These are phyloP conservation scores for Penicillium cinerascens DNA, from an alignment of 495 filamentous ascomycete species.

Conservation along the genomic window DNA sequence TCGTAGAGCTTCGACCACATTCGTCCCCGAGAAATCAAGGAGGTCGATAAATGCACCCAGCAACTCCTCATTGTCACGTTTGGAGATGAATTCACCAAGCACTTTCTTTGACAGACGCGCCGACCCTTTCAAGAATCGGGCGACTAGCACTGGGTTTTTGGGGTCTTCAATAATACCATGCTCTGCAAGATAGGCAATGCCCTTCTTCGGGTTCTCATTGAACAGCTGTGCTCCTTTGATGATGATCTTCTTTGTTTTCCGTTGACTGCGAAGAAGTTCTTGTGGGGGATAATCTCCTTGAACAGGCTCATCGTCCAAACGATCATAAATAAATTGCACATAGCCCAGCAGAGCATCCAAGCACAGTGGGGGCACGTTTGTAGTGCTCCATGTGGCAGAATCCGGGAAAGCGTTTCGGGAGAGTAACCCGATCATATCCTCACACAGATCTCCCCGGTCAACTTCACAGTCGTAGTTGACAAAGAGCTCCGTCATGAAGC, in stretches of 20 bases:
- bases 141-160: conserved; percentile 67
- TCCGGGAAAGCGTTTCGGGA: conserved; percentile 95
- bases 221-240: conserved; percentile 87
- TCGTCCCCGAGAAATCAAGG: conserved; percentile 82
- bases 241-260: conserved; percentile 78
- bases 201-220: conserved; percentile 89
- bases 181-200: conserved; percentile 78
- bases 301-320: conserved; percentile 66
- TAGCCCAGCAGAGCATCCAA: conserved; percentile 88
- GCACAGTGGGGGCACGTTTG: conserved; percentile 93
- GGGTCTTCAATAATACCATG: conserved; percentile 79
- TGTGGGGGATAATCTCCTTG: conserved; percentile 66
- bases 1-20: conserved; percentile 85
- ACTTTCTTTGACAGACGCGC: conserved; percentile 83
- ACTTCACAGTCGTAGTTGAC: conserved; percentile 98
- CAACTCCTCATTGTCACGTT: conserved; percentile 76
- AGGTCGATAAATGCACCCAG: conserved; percentile 77
- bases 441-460: conserved; percentile 86
- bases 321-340: conserved; percentile 84
- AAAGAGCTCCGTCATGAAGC: conserved; percentile 91
- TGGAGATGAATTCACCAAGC: conserved; percentile 89
- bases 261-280: conserved; percentile 60
- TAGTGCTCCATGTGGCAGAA: conserved; percentile 98
- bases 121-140: conserved; percentile 80
- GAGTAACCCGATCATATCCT: conserved; percentile 89